Evolutionary conservation across 2,329 filamentous ascomycete genomes (phyloP).

Genomic region (Coccinonectria pachysandricola): DNA sequence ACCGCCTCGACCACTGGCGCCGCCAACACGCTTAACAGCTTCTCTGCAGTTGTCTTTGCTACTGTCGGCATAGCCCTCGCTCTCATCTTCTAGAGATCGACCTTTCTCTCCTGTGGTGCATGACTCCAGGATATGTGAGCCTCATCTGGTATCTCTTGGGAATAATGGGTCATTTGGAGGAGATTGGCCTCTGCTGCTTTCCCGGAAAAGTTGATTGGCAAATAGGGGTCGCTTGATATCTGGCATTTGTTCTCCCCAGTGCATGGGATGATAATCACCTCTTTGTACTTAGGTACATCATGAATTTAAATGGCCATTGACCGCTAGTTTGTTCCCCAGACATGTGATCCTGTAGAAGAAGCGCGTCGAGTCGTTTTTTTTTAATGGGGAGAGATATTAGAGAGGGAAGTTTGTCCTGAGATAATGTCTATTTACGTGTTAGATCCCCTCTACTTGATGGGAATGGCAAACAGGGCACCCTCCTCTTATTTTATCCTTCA

Average conservation of each 20-base stretch:
- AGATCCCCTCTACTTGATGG: too few species aligned
- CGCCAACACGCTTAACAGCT: conserved; percentile 12
- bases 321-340: neutral
- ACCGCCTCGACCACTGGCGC: conserved; percentile 11
- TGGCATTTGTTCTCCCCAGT: conserved; percentile 10
- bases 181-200: conserved; percentile 5
- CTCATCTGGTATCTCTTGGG: conserved; percentile 4
- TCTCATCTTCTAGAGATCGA: conserved; percentile 16
- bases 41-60: conserved; percentile 16
- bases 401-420: too few species aligned
- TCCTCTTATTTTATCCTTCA: conserved; percentile 58
- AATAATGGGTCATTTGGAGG: conserved; percentile 5
- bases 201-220: conserved; percentile 10
- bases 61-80: conserved; percentile 17
- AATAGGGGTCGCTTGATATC: conserved; percentile 5
- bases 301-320: conserved; percentile 10
- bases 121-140: conserved; percentile 1
- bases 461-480: conserved; percentile 52
- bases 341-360: too few species aligned
- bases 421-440: too few species aligned
- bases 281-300: conserved; percentile 17
- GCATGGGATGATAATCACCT: conserved; percentile 15
- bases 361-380: too few species aligned
- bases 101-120: conserved; percentile 1
- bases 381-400: too few species aligned